Percentiles rank a stretch among this genome's conserved stretches.
Conservation (phyloP, 2,329 filamentous ascomycete genomes). For the Beauveria australis region DNA sequence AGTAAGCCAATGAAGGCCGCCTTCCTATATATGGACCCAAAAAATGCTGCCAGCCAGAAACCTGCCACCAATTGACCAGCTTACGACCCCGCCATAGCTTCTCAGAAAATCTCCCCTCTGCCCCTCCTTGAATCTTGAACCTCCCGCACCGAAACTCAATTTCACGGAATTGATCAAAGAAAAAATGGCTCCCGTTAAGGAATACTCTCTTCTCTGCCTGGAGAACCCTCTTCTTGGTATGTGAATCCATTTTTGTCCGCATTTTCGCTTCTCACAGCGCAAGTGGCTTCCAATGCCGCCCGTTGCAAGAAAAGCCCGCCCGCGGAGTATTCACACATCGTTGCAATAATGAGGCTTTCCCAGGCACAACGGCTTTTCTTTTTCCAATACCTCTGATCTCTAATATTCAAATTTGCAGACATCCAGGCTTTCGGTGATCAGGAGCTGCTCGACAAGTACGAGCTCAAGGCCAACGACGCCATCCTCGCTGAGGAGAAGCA, state of each 20-base stretch:
- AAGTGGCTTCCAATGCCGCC: neutral
- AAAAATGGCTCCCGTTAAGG: conserved; percentile 66
- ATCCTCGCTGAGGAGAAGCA: conserved; percentile 95
- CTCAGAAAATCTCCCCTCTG: conserved; percentile 10
- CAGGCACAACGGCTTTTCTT: neutral
- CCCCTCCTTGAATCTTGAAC: conserved; percentile 14
- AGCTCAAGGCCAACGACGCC: conserved; percentile 90
- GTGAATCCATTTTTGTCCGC: conserved; percentile 19
- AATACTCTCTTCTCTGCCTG: conserved; percentile 83
- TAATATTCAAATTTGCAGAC: conserved; percentile 41
- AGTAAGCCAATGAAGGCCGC: neutral
- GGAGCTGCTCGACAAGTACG: conserved; percentile 84
- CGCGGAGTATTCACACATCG: neutral
- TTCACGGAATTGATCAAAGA: conserved; percentile 16
- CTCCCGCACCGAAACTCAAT: conserved; percentile 10
- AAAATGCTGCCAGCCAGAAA: neutral
- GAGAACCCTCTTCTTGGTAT: conserved; percentile 95
- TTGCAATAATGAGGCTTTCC: neutral
- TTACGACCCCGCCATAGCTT: conserved; percentile 10
- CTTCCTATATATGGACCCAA: neutral
- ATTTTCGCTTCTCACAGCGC: conserved; percentile 5
- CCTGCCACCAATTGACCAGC: neutral
- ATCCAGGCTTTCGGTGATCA: conserved; percentile 84
- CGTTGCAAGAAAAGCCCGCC: neutral
- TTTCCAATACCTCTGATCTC: neutral